Conservation (phyloP, 2,329 filamentous ascomycete genomes). For the Chaetomium strumarium region DNA sequence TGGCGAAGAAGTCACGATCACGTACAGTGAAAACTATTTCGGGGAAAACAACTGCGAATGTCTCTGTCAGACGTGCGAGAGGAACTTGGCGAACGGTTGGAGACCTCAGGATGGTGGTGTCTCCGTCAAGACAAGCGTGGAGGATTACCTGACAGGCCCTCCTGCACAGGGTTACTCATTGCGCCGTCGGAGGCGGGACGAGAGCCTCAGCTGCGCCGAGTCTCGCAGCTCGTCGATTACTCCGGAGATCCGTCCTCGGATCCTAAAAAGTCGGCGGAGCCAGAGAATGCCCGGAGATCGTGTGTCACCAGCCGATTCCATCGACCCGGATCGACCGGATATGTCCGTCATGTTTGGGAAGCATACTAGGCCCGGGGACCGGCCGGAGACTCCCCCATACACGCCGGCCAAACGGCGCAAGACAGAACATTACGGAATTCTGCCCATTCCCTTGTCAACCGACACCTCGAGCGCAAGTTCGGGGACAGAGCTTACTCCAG, state of each 20-base stretch:
- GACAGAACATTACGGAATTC: conserved; percentile 29
- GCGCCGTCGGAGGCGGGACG: conserved; percentile 48
- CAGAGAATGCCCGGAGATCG: conserved; percentile 31
- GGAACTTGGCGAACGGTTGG: conserved; percentile 75
- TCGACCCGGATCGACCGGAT: conserved; percentile 21
- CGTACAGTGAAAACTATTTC: conserved; percentile 94
- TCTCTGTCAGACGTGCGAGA: conserved; percentile 82
- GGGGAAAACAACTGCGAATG: conserved; percentile 93
- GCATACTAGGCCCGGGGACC: conserved; percentile 39
- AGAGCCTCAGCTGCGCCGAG: conserved; percentile 36
- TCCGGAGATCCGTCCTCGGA: conserved; percentile 48
- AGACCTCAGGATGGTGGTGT: conserved; percentile 45
- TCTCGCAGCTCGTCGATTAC: conserved; percentile 54
- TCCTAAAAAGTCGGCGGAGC: conserved; percentile 36
- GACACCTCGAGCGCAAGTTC: conserved; percentile 37
- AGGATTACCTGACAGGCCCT: conserved; percentile 37
- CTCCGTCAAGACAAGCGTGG: conserved; percentile 46
- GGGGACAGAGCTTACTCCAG: conserved; percentile 27
- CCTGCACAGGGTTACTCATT: conserved; percentile 47
- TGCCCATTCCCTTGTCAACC: conserved; percentile 26
- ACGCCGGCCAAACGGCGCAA: conserved; percentile 50
- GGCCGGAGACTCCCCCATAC: conserved; percentile 47
- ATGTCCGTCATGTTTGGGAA: conserved; percentile 27
- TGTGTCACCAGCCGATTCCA: conserved; percentile 33
- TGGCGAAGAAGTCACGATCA: conserved; percentile 94